A percentile compares a stretch with the other conserved stretches of the same genome.
phyloP scores from a whole-genome alignment of 495 filamentous ascomycete species.

The Penicillium goetzii region DNA sequence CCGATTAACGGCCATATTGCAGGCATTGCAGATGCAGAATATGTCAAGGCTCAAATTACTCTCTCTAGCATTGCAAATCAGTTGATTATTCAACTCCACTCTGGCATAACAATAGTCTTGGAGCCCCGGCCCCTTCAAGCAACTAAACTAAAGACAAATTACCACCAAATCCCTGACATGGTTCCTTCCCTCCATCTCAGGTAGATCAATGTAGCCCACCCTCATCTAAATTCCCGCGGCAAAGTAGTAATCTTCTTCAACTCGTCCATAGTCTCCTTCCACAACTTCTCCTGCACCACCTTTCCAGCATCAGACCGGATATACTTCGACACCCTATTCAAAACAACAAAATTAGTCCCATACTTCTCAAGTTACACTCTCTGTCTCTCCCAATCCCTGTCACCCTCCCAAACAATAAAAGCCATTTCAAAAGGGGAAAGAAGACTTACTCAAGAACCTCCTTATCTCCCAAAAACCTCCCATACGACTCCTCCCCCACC shows the following conservation, averaged over 20 bases:
- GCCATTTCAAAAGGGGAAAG: neutral
- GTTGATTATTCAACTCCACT: too few relatives aligned
- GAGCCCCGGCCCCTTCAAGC: neutral
- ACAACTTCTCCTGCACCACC: constrained; percentile 18
- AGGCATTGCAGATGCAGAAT: neutral
- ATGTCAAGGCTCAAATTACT: too few relatives aligned
- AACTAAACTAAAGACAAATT: neutral
- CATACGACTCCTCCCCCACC: constrained; percentile 20
- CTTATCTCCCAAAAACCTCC: constrained; percentile 21
- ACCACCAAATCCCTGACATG: neutral
- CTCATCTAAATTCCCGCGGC: constrained; percentile 6
- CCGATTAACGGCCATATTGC: neutral
- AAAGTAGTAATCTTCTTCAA: constrained; percentile 13
- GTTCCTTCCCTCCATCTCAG: neutral
- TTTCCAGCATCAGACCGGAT: constrained; percentile 15
- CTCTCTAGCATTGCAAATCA: too few relatives aligned
- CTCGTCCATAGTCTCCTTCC: constrained; percentile 23
- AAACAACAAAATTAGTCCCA: neutral
- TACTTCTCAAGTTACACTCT: neutral
- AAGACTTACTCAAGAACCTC: constrained; percentile 18
- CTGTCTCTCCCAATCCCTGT: too few relatives aligned
- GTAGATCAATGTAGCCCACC: neutral
- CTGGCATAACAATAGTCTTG: too few relatives aligned
- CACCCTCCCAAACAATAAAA: neutral
- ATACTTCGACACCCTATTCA: constrained; percentile 15